phyloP scores from a whole-genome alignment of 202 grass and related monocot genomes.

The Carex sylvatica region DNA sequence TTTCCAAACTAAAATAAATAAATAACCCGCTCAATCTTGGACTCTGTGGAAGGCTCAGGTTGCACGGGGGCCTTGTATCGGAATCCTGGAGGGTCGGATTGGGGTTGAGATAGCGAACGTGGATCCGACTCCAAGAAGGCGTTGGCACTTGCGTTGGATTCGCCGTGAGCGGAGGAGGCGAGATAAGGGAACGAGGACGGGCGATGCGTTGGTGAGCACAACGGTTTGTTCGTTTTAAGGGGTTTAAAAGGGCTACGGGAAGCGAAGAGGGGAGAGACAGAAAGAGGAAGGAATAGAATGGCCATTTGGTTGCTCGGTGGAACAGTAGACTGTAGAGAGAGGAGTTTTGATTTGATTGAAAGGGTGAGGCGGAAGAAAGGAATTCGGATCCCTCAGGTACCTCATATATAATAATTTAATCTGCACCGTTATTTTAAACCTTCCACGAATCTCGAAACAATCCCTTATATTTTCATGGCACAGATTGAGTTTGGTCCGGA shows the following conservation, averaged over 20 bases:
- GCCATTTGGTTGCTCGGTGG: background rate
- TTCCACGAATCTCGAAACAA: too few species aligned
- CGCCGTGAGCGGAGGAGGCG: constrained; percentile 31
- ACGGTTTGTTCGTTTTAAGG: background rate
- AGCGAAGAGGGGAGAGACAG: background rate
- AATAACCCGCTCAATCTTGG: constrained; percentile 65
- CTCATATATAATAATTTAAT: too few species aligned
- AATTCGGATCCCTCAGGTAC: too few species aligned
- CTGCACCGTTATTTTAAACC: too few species aligned
- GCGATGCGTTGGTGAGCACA: background rate
- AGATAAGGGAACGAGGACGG: constrained; percentile 21
- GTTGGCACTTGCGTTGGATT: constrained; percentile 3
- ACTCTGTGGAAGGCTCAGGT: constrained; percentile 40
- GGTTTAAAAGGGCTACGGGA: background rate
- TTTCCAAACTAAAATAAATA: background rate
- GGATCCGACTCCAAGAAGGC: constrained; percentile 11
- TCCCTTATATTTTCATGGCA: too few species aligned
- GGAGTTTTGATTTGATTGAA: constrained; percentile 1
- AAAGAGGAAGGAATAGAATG: background rate
- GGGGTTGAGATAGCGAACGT: background rate
- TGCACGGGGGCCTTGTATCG: constrained; percentile 22
- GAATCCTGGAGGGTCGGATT: constrained; percentile 17
- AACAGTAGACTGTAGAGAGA: background rate
- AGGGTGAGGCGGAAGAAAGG: background rate
- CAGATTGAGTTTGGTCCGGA: too few species aligned